Evolutionary conservation across 805 yeast genomes (phyloP).

Genomic region (Lipomyces lipofer): DNA sequence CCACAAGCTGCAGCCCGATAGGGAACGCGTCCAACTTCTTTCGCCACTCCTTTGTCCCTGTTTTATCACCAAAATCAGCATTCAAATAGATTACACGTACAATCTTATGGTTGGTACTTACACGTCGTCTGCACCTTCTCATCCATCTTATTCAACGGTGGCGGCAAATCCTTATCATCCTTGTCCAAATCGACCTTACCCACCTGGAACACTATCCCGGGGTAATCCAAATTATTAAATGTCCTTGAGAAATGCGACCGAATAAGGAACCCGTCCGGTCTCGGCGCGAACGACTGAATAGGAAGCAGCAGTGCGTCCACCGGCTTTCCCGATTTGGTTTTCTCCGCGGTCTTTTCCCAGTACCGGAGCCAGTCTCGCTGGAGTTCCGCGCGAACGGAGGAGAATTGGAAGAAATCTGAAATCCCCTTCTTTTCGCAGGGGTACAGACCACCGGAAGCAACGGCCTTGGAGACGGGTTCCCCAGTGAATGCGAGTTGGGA

Average conservation of each 20-base stretch:
- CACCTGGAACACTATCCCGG: slow-evolving; percentile 27
- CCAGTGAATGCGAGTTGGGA: slow-evolving; percentile 26
- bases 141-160: slow-evolving; percentile 26
- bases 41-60: slow-evolving; percentile 17
- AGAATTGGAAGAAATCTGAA: slow-evolving; percentile 25
- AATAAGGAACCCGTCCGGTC: slow-evolving; percentile 30
- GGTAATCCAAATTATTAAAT: slow-evolving; percentile 28
- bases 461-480: slow-evolving; percentile 29
- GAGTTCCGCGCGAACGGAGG: slow-evolving; percentile 27
- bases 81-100: neutral
- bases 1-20: slow-evolving; percentile 28
- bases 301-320: slow-evolving; percentile 30
- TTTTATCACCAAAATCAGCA: neutral
- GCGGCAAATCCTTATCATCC: slow-evolving; percentile 28
- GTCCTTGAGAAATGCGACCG: slow-evolving; percentile 30
- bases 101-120: neutral
- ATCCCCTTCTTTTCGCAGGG: slow-evolving; percentile 28
- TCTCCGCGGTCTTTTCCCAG: slow-evolving; percentile 23
- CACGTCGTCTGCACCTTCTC: slow-evolving; percentile 23
- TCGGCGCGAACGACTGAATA: slow-evolving; percentile 27
- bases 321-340: slow-evolving; percentile 28
- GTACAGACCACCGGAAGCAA: slow-evolving; percentile 26
- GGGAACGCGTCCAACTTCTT: slow-evolving; percentile 24
- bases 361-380: slow-evolving; percentile 28
- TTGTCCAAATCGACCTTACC: slow-evolving; percentile 23